Evolutionary conservation across 2,329 filamentous ascomycete genomes (phyloP), one percentile per base, ranked within the genome.

Genomic region (Colletotrichum chlorophyti): DNA sequence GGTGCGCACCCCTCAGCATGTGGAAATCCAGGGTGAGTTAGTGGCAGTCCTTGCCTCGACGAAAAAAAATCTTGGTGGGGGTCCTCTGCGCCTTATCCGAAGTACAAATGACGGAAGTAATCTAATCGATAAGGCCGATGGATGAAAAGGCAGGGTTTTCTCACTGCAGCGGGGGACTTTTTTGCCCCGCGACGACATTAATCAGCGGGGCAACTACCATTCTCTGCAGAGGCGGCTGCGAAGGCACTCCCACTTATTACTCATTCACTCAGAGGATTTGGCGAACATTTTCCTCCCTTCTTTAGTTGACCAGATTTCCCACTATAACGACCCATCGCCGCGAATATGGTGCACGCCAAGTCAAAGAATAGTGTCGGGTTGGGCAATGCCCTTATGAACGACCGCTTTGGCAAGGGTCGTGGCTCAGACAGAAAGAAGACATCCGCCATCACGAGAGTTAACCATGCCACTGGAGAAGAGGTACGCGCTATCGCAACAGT

Each of bases 301-400:
- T 4, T 35, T 48, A 47, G 29, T 29, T 47, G 35, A 6, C 32
- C 6, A 41, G 19, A 19, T 48, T 59, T 43, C 6, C 38, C 23
- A 48, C 19, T 29, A 26, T 24, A 11, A 27, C 32, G 10, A 51
- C 24, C 51, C 7, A 54, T 15, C n/a, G 40, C 45, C 49, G 40
- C 63, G 74, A 81, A 67, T 58, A 86, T 86, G 83, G 75, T 77
- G 72, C 74, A 81, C 69, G 87, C 95, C 75, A 99, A 98, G 79
- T 97, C 93, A 65, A 98, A 97, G 76, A 96, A 93, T 77, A 84
- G 88, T 69, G 92, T 97, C 69, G 95, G 95, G 74, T 87, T 99
- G 78, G 95, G 95, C 73, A 97, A 97, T 79, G 88, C 90, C 78
- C 86, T 99, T 72, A 99, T 99, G 95, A 98, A 98, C 74, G 95